A percentile compares a stretch with the other conserved stretches of the same genome.
Evolutionary conservation across 306 rosid genomes (phyloP).

Genomic region (Hippophae tibetana): DNA sequence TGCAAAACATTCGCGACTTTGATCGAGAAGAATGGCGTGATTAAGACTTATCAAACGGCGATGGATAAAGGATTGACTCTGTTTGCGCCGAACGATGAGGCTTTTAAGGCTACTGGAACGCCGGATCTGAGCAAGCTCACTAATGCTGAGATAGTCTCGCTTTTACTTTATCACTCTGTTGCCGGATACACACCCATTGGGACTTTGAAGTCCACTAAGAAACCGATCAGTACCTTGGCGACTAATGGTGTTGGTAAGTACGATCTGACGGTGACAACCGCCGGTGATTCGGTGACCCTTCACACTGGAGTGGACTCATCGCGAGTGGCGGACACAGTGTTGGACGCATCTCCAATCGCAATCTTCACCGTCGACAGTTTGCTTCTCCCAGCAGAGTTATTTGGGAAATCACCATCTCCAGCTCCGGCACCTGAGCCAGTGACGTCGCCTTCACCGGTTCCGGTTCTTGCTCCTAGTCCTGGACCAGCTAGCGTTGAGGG

Average conservation of each 20-base stretch:
- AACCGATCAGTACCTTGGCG: conserved; percentile 53
- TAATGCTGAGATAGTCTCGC: conserved; percentile 68
- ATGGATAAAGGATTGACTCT: conserved; percentile 63
- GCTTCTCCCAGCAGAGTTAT: conserved; percentile 60
- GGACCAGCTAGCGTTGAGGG: conserved; percentile 21
- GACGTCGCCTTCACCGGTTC: conserved; percentile 40
- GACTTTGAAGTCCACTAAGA: conserved; percentile 47
- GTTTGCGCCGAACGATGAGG: conserved; percentile 84
- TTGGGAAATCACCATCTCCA: conserved; percentile 63
- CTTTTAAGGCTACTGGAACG: conserved; percentile 58
- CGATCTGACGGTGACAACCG: conserved; percentile 34
- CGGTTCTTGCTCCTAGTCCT: conserved; percentile 36
- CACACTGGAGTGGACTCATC: conserved; percentile 77
- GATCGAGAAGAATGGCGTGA: conserved; percentile 43
- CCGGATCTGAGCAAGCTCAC: conserved; percentile 82
- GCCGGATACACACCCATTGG: conserved; percentile 62
- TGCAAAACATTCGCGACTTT: conserved; percentile 60
- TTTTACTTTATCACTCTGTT: conserved; percentile 57
- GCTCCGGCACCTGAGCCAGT: conserved; percentile 56
- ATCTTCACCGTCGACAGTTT: conserved; percentile 63
- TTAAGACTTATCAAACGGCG: conserved; percentile 51
- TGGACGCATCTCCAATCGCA: conserved; percentile 60
- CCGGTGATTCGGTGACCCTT: conserved; percentile 66
- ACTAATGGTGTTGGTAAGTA: conserved; percentile 70
- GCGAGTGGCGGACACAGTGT: conserved; percentile 58